Conservation (phyloP, 2,329 filamentous ascomycete species). For the Pseudogymnoascus sp. region DNA sequence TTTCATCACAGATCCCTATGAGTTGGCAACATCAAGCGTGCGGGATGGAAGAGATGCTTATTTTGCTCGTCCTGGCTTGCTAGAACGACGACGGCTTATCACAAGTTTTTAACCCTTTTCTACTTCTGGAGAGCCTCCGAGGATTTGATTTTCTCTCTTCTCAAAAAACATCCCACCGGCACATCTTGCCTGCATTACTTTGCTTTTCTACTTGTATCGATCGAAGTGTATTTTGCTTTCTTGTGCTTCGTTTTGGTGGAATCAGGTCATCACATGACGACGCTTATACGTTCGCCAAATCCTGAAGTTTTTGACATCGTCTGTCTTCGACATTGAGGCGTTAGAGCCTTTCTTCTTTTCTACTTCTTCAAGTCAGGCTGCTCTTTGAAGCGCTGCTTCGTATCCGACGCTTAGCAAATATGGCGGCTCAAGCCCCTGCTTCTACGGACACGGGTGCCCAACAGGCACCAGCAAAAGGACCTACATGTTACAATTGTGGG, state of each 20-base stretch:
- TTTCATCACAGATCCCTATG: slow-evolving; percentile 1
- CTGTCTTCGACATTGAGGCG: background rate
- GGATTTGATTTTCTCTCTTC: slow-evolving; percentile 1
- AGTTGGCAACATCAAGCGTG: background rate
- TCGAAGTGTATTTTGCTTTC: background rate
- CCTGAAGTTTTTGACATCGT: background rate
- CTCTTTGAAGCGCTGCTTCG: background rate
- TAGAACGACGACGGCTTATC: slow-evolving; percentile 2
- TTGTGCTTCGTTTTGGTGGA: background rate
- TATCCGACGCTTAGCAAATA: background rate
- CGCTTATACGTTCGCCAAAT: background rate
- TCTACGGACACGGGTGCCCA: background rate
- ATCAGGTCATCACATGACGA: slow-evolving; percentile 6
- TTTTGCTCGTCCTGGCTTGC: slow-evolving; percentile 6
- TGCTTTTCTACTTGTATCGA: background rate
- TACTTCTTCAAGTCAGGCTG: background rate
- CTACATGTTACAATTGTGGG: slow-evolving; percentile 47
- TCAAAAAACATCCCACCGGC: background rate
- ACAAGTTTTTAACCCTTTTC: slow-evolving; percentile 3
- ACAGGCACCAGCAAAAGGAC: slow-evolving; percentile 1
- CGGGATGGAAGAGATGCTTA: background rate
- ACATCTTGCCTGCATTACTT: background rate
- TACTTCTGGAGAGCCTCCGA: background rate
- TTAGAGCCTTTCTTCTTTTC: background rate
- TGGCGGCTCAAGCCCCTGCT: background rate